phyloP scores from a whole-genome alignment of 2,329 filamentous ascomycete genomes.

The Samsoniella hepiali region DNA sequence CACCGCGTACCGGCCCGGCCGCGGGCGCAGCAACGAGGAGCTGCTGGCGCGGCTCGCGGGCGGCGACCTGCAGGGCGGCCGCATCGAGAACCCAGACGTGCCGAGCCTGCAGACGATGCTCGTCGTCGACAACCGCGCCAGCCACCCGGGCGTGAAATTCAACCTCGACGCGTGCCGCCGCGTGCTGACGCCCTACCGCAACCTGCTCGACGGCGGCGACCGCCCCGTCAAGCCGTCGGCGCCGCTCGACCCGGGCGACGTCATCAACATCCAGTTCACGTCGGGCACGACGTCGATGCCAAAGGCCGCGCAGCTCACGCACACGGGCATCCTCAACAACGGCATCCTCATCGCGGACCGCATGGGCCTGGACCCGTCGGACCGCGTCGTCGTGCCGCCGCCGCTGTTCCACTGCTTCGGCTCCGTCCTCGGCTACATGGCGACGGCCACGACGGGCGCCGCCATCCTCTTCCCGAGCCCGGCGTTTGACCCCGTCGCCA shows the following conservation, averaged over 20 bases:
- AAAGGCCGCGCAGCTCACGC: constrained; percentile 87
- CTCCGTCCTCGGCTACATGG: constrained; percentile 90
- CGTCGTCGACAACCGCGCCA: constrained; percentile 70
- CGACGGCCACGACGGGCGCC: constrained; percentile 76
- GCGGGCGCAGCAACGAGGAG: constrained; percentile 50
- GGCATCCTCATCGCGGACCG: constrained; percentile 77
- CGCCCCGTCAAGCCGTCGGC: constrained; percentile 40
- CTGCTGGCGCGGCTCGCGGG: constrained; percentile 44
- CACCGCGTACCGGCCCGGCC: constrained; percentile 61
- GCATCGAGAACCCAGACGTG: constrained; percentile 45
- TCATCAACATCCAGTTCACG: constrained; percentile 95
- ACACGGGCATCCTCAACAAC: constrained; percentile 89
- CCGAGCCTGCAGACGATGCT: constrained; percentile 70
- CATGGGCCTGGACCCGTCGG: constrained; percentile 73
- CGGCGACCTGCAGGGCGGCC: constrained; percentile 37
- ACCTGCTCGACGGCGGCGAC: constrained; percentile 36
- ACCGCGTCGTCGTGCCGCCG: constrained; percentile 80
- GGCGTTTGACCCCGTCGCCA: constrained; percentile 76
- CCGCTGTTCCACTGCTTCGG: constrained; percentile 92
- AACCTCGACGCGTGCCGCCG: constrained; percentile 36
- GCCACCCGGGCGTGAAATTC: constrained; percentile 45
- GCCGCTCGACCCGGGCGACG: constrained; percentile 59
- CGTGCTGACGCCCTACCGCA: constrained; percentile 45
- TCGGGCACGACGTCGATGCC: constrained; percentile 88
- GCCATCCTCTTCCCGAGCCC: constrained; percentile 82